Percentiles rank a stretch among this genome's conserved stretches.
These are phyloP conservation scores for Pythium scleroteichum DNA, from an alignment of 352 stramenopile genomes.

Conservation along the genomic window DNA sequence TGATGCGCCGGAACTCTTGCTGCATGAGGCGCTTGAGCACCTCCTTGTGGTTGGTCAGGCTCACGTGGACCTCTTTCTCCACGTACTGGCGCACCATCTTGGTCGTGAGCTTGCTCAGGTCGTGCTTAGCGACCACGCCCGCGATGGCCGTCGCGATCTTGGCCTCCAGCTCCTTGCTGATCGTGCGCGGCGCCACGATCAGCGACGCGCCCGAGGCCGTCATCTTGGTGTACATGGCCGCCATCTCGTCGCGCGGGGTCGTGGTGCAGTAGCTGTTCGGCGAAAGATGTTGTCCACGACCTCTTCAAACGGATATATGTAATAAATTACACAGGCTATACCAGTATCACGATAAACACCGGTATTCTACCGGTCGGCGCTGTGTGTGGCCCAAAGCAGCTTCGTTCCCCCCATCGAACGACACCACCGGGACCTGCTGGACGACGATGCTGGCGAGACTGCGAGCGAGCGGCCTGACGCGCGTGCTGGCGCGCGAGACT, in stretches of 20 bases:
- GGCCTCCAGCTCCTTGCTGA: conserved; percentile 80
- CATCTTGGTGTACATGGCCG: conserved; percentile 56
- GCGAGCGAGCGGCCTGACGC: conserved; percentile 27
- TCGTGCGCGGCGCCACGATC: conserved; percentile 65
- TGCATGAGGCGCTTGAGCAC: conserved; percentile 89
- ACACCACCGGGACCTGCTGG: conserved; percentile 20
- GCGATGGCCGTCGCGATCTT: conserved; percentile 79
- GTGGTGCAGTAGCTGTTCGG: not conserved
- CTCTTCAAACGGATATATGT: conserved; percentile 19
- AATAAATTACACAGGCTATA: not conserved
- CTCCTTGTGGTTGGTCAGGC: conserved; percentile 86
- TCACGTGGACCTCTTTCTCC: conserved; percentile 86
- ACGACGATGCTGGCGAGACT: conserved; percentile 32
- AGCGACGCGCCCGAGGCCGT: conserved; percentile 46
- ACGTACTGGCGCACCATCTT: conserved; percentile 83
- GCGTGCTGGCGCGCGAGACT: conserved; percentile 19
- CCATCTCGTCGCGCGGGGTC: conserved; percentile 16
- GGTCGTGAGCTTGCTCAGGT: conserved; percentile 67
- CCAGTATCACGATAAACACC: conserved; percentile 6
- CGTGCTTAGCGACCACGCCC: conserved; percentile 60
- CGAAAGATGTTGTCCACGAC: conserved; percentile 9
- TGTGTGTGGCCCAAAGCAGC: conserved; percentile 22
- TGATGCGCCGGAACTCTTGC: conserved; percentile 77
- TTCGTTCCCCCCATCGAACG: conserved; percentile 1
- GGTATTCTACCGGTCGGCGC: conserved; percentile 16